phyloP scores from a whole-genome alignment of 78 protist species.

The Pelomyxa schiedti region DNA sequence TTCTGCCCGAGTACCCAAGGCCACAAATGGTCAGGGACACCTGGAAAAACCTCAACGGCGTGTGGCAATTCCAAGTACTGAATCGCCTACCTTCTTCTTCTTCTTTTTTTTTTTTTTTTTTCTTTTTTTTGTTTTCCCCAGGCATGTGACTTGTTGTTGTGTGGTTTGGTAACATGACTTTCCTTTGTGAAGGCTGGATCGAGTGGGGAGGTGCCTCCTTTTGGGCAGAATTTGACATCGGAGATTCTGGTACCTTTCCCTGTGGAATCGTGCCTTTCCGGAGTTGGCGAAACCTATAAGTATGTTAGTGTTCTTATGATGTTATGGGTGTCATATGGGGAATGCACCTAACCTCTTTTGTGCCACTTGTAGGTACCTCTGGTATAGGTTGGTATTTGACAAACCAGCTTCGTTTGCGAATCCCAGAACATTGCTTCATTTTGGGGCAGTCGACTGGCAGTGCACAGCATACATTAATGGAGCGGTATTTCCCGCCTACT shows the following conservation, averaged over 20 bases:
- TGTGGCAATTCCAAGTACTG: conserved; percentile 35
- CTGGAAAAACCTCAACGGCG: conserved; percentile 27
- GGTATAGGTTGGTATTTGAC: conserved; percentile 6
- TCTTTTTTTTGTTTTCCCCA: too few relatives aligned
- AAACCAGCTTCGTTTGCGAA: background rate
- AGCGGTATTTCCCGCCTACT: background rate
- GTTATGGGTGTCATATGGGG: too few relatives aligned
- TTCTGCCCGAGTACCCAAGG: conserved; percentile 27
- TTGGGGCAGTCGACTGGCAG: conserved; percentile 39
- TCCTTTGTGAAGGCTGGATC: conserved; percentile 1
- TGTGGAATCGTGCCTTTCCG: conserved; percentile 20
- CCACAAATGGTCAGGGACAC: conserved; percentile 23
- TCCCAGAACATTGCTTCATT: conserved; percentile 11
- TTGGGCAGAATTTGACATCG: background rate
- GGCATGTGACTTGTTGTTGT: too few relatives aligned
- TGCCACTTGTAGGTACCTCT: too few relatives aligned
- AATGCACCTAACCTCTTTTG: too few relatives aligned
- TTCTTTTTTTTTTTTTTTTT: too few relatives aligned
- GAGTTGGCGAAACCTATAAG: conserved; percentile 10
- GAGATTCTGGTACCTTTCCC: conserved; percentile 28
- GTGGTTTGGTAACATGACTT: too few relatives aligned
- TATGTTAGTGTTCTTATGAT: too few relatives aligned
- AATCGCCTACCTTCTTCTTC: too few relatives aligned
- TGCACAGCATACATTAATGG: conserved; percentile 8
- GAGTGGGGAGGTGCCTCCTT: conserved; percentile 6